These are phyloP conservation scores for Saccharomyces hybrid DNA, from an alignment of 1,139 yeast species.

Conservation along the genomic window DNA sequence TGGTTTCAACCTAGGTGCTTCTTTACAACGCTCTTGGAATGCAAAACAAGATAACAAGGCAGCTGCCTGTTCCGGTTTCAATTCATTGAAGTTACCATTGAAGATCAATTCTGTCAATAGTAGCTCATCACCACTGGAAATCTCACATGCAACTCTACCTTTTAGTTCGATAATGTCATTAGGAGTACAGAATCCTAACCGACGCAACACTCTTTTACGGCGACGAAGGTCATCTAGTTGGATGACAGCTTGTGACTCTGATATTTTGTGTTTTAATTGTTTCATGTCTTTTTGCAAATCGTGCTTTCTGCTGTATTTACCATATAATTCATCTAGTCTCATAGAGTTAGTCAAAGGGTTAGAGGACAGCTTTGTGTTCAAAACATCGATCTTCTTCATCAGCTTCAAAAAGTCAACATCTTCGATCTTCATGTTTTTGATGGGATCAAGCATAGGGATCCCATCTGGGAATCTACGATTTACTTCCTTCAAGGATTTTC, in stretches of 20 bases:
- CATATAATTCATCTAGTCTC: conserved; percentile 54
- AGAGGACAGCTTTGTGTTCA: conserved; percentile 61
- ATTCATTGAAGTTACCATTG: conserved; percentile 87
- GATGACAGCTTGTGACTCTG: conserved; percentile 81
- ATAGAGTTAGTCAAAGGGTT: conserved; percentile 68
- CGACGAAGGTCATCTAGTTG: conserved; percentile 90
- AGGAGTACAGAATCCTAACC: conserved; percentile 72
- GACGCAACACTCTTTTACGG: conserved; percentile 82
- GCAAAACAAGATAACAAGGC: conserved; percentile 90
- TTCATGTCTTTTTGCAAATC: conserved; percentile 55
- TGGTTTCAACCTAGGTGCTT: conserved; percentile 74
- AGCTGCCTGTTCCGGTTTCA: conserved; percentile 85
- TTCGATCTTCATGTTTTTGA: conserved; percentile 82
- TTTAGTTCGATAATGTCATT: conserved; percentile 86
- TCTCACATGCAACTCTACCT: conserved; percentile 95
- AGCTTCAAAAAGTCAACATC: conserved; percentile 68
- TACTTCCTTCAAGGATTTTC: conserved; percentile 73
- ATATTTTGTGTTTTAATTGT: conserved; percentile 53
- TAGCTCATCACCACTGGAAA: conserved; percentile 89
- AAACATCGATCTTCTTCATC: conserved; percentile 68
- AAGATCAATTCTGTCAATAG: conserved; percentile 83
- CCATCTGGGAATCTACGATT: conserved; percentile 83
- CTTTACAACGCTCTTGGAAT: conserved; percentile 91
- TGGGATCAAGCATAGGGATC: conserved; percentile 80
- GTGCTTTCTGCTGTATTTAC: conserved; percentile 57